phyloP scores from a whole-genome alignment of 2,329 filamentous ascomycete species.

The Phyllosticta citriasiana region DNA sequence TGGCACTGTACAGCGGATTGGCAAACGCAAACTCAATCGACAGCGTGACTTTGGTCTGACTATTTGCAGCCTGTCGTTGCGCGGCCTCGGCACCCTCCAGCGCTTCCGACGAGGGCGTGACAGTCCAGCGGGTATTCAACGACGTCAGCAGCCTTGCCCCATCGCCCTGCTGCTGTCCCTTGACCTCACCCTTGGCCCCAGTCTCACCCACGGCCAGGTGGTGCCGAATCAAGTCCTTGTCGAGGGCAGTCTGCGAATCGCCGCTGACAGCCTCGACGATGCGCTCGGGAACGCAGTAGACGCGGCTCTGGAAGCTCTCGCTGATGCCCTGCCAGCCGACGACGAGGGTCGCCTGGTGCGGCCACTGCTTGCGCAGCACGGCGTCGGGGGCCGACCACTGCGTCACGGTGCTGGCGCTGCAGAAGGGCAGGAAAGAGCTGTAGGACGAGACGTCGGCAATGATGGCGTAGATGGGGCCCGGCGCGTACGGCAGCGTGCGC shows the following conservation, averaged over 20 bases:
- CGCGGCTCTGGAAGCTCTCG: constrained; percentile 70
- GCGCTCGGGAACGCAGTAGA: constrained; percentile 61
- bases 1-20: constrained; percentile 76
- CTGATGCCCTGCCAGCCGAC: constrained; percentile 78
- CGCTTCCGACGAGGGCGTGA: constrained; percentile 35
- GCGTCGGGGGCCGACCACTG: constrained; percentile 52
- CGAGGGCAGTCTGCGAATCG: constrained; percentile 14
- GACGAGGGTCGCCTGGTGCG: constrained; percentile 65
- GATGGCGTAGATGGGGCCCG: constrained; percentile 63
- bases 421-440: constrained; percentile 83
- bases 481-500: constrained; percentile 67
- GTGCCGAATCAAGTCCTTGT: background rate
- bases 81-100: constrained; percentile 19
- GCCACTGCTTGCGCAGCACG: constrained; percentile 45
- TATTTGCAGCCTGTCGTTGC: constrained; percentile 27
- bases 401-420: constrained; percentile 66
- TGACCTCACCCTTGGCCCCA: background rate
- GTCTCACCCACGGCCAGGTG: background rate
- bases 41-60: constrained; percentile 63
- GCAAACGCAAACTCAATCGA: constrained; percentile 73
- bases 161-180: background rate
- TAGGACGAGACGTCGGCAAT: constrained; percentile 87
- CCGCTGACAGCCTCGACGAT: constrained; percentile 18
- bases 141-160: constrained; percentile 48
- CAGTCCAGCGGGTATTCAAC: constrained; percentile 60